Evolutionary conservation across 1,139 yeast genomes (phyloP).

Genomic region (Kluyveromyces marxianus): DNA sequence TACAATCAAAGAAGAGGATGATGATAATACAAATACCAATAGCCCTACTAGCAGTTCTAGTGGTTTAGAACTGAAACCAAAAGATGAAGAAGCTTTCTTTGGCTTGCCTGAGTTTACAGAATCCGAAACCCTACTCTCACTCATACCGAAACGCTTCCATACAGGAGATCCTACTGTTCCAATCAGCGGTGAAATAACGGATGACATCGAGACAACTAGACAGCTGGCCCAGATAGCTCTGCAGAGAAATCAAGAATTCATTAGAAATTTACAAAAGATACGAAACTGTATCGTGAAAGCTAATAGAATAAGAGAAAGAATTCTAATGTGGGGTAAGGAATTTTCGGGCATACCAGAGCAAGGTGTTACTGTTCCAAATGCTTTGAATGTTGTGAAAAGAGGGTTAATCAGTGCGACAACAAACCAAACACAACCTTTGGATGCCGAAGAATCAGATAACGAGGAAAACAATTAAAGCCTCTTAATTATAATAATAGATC

Average conservation of each 20-base stretch:
- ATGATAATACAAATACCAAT: slow-evolving; percentile 11
- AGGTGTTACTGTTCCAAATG: slow-evolving; percentile 30
- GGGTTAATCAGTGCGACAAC: slow-evolving; percentile 32
- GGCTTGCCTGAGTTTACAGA: slow-evolving; percentile 45
- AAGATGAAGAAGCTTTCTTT: slow-evolving; percentile 53
- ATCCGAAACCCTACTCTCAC: slow-evolving; percentile 13
- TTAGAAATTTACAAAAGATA: slow-evolving; percentile 63
- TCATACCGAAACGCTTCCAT: slow-evolving; percentile 4
- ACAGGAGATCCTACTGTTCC: slow-evolving; percentile 19
- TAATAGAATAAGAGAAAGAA: slow-evolving; percentile 60
- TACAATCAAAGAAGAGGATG: slow-evolving; percentile 21
- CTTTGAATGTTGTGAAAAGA: slow-evolving; percentile 30
- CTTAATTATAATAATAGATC: no score
- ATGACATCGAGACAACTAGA: slow-evolving; percentile 55
- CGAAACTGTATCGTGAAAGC: slow-evolving; percentile 74
- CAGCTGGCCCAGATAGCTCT: slow-evolving; percentile 63
- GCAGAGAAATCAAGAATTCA: slow-evolving; percentile 86
- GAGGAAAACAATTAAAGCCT: slow-evolving; percentile 9
- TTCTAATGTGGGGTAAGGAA: slow-evolving; percentile 78
- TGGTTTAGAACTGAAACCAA: slow-evolving; percentile 9
- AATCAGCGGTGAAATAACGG: slow-evolving; percentile 26
- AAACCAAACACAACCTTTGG: slow-evolving; percentile 20
- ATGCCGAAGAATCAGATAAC: slow-evolving; percentile 16
- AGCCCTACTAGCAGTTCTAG: background rate
- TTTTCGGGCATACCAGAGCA: slow-evolving; percentile 63